These are phyloP conservation scores for Stromatinia cepivora DNA, from an alignment of 2,329 filamentous ascomycete genomes.

Conservation along the genomic window DNA sequence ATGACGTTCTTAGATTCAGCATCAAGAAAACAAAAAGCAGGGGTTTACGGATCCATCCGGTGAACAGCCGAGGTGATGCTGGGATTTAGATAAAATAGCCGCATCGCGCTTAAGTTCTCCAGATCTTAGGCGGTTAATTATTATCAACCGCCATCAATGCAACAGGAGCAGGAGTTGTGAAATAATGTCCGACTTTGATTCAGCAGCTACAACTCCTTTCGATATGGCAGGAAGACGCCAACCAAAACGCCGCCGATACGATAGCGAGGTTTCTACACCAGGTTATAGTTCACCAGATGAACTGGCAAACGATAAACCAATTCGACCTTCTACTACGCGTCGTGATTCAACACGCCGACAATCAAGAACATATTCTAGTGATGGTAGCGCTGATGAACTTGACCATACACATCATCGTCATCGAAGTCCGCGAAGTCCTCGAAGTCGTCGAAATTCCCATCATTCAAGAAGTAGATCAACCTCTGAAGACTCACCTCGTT, in stretches of 20 bases:
- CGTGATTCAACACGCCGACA: conserved; percentile 31
- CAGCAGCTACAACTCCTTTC: conserved; percentile 26
- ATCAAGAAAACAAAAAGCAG: neutral
- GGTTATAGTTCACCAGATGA: conserved; percentile 52
- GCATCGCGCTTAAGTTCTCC: neutral
- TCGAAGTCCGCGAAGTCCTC: conserved; percentile 16
- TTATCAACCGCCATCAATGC: conserved; percentile 7
- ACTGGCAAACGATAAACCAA: conserved; percentile 38
- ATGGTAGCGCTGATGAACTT: conserved; percentile 37
- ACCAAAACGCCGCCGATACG: conserved; percentile 38
- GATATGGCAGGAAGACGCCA: conserved; percentile 29
- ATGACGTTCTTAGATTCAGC: neutral
- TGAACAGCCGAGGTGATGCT: neutral
- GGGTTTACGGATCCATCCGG: neutral
- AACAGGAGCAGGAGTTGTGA: conserved; percentile 6
- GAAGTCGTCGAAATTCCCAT: conserved; percentile 18
- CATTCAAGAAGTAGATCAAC: conserved; percentile 31
- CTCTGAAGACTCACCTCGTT: conserved; percentile 31
- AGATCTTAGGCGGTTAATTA: neutral
- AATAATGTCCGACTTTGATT: conserved; percentile 37
- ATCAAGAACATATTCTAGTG: conserved; percentile 33
- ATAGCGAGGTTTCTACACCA: conserved; percentile 45
- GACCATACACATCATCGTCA: conserved; percentile 35
- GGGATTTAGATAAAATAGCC: neutral
- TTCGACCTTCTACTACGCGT: conserved; percentile 39